Conservation (phyloP, 176 grass and related monocot genomes). For the Luzula sylvatica region DNA sequence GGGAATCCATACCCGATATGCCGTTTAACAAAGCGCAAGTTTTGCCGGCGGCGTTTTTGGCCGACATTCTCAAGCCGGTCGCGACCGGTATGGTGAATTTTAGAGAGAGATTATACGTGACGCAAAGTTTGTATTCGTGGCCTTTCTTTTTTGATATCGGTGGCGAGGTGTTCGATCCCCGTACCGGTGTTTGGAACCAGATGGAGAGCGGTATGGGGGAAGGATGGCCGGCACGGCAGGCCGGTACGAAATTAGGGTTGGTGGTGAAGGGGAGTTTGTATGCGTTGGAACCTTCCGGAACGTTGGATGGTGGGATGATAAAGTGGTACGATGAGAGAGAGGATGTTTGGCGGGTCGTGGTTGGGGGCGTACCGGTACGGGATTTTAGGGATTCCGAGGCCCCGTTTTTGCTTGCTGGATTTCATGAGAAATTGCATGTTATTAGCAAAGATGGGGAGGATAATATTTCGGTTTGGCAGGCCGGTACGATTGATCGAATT, state of each 20-base stretch:
- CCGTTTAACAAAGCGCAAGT: conserved; percentile 67
- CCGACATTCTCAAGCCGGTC: conserved; percentile 75
- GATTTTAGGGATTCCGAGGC: conserved; percentile 62
- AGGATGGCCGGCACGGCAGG: conserved; percentile 83
- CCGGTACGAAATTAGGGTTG: conserved; percentile 57
- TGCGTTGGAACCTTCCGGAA: conserved; percentile 62
- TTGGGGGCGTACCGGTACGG: conserved; percentile 40
- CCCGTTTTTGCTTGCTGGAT: conserved; percentile 64
- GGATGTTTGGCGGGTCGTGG: conserved; percentile 50
- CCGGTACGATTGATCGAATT: conserved; percentile 19
- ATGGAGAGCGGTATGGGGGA: conserved; percentile 73
- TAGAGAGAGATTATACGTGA: conserved; percentile 55
- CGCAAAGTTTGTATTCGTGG: conserved; percentile 86
- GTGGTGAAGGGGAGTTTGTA: conserved; percentile 58
- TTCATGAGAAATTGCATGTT: conserved; percentile 59
- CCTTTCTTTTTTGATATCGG: conserved; percentile 84
- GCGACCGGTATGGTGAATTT: conserved; percentile 63
- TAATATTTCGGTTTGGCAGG: conserved; percentile 42
- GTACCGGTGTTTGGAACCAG: conserved; percentile 40
- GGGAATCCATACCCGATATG: conserved; percentile 63
- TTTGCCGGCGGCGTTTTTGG: conserved; percentile 58
- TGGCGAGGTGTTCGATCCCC: conserved; percentile 76
- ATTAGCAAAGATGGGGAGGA: conserved; percentile 50
- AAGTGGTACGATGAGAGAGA: conserved; percentile 53
- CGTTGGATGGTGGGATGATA: conserved; percentile 62